Percentiles rank a stretch among this genome's conserved stretches.
phyloP scores from a whole-genome alignment of 495 filamentous ascomycete genomes.

The Zalerion maritima region DNA sequence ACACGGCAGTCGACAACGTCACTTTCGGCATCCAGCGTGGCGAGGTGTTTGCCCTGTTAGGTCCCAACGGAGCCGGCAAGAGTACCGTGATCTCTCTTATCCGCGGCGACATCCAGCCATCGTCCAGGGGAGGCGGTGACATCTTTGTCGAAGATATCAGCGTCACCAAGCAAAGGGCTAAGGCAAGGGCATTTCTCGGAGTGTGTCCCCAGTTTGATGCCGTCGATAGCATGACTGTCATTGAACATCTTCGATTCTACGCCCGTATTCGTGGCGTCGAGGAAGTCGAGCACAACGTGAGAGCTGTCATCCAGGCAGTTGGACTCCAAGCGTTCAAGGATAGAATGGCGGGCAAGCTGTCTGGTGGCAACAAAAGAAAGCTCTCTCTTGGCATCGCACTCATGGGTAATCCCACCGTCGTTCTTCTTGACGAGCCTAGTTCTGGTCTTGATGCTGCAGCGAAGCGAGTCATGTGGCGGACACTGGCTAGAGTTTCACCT shows the following conservation, averaged over 20 bases:
- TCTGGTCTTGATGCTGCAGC: conserved; percentile 59
- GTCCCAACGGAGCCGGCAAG: conserved; percentile 83
- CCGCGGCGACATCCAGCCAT: conserved; percentile 65
- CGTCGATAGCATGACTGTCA: conserved; percentile 54
- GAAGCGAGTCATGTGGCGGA: conserved; percentile 65
- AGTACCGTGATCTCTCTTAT: conserved; percentile 73
- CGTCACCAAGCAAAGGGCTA: conserved; percentile 46
- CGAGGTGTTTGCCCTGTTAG: conserved; percentile 74
- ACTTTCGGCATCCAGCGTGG: conserved; percentile 63
- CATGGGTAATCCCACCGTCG: conserved; percentile 58
- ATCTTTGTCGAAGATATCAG: conserved; percentile 62
- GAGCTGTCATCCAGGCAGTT: conserved; percentile 41
- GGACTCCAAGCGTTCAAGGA: conserved; percentile 42
- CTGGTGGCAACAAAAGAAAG: conserved; percentile 63
- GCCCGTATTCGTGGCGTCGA: conserved; percentile 53
- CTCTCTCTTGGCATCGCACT: conserved; percentile 60
- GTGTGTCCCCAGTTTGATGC: conserved; percentile 65
- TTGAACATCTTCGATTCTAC: conserved; percentile 62
- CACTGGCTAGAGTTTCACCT: conserved; percentile 38
- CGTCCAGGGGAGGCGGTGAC: conserved; percentile 39
- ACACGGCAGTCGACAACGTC: conserved; percentile 64
- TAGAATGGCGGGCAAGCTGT: conserved; percentile 50
- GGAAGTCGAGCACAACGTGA: conserved; percentile 48
- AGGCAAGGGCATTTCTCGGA: conserved; percentile 56
- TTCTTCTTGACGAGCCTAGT: conserved; percentile 57